Base-by-base conservation (phyloP, 352 stramenopile genomes). In the Phytophthora ramorum region DNA sequence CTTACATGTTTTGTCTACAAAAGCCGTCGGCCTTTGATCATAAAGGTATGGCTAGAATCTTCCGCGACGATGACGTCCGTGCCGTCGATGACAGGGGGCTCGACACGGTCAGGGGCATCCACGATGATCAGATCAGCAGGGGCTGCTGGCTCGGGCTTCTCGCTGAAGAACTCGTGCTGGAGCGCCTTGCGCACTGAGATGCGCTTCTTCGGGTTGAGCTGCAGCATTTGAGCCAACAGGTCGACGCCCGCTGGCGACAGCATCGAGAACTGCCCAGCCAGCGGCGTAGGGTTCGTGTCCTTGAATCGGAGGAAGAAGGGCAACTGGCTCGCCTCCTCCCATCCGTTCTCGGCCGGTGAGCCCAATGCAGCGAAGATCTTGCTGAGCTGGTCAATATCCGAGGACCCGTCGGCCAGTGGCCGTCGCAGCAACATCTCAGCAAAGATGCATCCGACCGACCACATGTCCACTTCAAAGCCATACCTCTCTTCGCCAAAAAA, bases 311-410 rank as follows among this genome's bases (percentile, higher is more conserved):
- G 72, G 60, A 78, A 89, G 71, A 92, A 93, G 10, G 87, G 87
- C 63, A 95, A 67, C 8, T 76, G 19, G 14, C 69, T 74, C 7
- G 81, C 84, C 45, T 69, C 75, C 14, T 70, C 54, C 87, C 87
- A 95, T 4, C 70, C 73, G 43, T 91, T 89, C 60, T 95, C 84
- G 5, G 20, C 38, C 0, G 87, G 87, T 1, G 83, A 91, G 0
- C 87, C 87, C 14, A 95, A 74, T 4, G 75, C 71, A 0, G 73
- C 49, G 22, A 95, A 95, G 53, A 95, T 87, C 61, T 78, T 74
- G 59, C 82, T 92, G 17, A 95, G 72, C 64, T 93, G 83, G 40
- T 93, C 87, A 58, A 95, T 93, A 52, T 93, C 87, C 17, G 87
- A 93, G 1, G 69, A 71, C 2, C 87, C 85, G 19, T 92, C 82